A percentile compares a stretch with the other conserved stretches of the same genome.
These are phyloP conservation scores for Tuber magnatum DNA, from an alignment of 495 filamentous ascomycete genomes.

Conservation along the genomic window DNA sequence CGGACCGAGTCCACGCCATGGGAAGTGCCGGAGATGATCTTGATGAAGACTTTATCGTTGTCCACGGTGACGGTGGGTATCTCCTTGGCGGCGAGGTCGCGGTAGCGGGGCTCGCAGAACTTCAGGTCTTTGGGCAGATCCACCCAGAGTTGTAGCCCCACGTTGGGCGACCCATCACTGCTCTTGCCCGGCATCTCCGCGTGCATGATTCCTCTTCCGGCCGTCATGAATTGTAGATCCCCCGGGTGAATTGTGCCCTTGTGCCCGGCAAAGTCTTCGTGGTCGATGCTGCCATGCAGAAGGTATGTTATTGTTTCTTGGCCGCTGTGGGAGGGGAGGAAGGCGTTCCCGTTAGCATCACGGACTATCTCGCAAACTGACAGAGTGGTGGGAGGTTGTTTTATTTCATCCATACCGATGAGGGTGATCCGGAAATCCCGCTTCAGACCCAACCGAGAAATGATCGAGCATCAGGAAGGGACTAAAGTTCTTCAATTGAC, in stretches of 20 bases:
- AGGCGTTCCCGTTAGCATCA: slow-evolving; percentile 16
- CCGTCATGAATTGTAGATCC: slow-evolving; percentile 97
- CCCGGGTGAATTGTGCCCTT: slow-evolving; percentile 75
- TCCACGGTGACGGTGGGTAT: slow-evolving; percentile 66
- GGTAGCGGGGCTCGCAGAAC: slow-evolving; percentile 81
- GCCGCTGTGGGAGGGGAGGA: slow-evolving; percentile 36
- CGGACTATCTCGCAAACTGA: neutral
- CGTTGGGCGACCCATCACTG: slow-evolving; percentile 64
- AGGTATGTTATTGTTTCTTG: slow-evolving; percentile 92
- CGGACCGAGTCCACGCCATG: slow-evolving; percentile 78
- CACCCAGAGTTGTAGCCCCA: slow-evolving; percentile 92
- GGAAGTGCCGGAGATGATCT: slow-evolving; percentile 78
- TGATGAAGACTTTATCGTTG: slow-evolving; percentile 65
- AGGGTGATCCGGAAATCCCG: slow-evolving; percentile 84
- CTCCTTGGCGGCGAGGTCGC: slow-evolving; percentile 68
- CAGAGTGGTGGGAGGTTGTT: neutral
- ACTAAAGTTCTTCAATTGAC: slow-evolving; percentile 74
- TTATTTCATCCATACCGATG: slow-evolving; percentile 47
- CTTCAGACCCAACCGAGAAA: slow-evolving; percentile 70
- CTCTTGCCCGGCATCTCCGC: slow-evolving; percentile 91
- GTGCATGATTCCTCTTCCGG: slow-evolving; percentile 86
- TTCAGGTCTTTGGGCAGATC: slow-evolving; percentile 79
- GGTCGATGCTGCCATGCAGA: slow-evolving; percentile 73
- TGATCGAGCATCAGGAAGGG: slow-evolving; percentile 98
- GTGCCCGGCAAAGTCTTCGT: slow-evolving; percentile 92